Percentiles rank a stretch among this genome's conserved stretches.
phyloP scores from a whole-genome alignment of 805 yeast species.

The Cyberlindnera americana region DNA sequence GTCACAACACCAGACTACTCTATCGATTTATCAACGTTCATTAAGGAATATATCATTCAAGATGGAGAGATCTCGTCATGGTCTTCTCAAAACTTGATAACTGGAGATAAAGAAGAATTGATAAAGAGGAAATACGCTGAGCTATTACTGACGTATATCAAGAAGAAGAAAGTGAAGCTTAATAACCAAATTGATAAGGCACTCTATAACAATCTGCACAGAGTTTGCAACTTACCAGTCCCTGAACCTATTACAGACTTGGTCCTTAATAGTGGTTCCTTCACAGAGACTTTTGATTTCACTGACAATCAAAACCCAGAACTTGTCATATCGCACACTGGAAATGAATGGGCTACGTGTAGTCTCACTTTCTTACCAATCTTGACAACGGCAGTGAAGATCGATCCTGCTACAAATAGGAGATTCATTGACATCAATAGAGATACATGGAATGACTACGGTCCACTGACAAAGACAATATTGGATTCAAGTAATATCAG shows the following conservation, averaged over 20 bases:
- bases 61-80: conserved; percentile 7
- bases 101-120: conserved; percentile 15
- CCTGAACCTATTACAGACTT: neutral
- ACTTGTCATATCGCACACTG: conserved; percentile 13
- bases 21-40: conserved; percentile 12
- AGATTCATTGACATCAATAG: conserved; percentile 22
- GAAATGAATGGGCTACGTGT: conserved; percentile 26
- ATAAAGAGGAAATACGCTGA: conserved; percentile 19
- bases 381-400: conserved; percentile 15
- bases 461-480: conserved; percentile 19
- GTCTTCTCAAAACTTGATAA: conserved; percentile 17
- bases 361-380: conserved; percentile 23
- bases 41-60: conserved; percentile 6
- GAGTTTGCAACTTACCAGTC: conserved; percentile 1
- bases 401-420: conserved; percentile 22
- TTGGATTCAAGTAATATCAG: conserved; percentile 13
- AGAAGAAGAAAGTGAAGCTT: conserved; percentile 4
- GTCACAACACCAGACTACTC: neutral
- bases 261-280: conserved; percentile 12
- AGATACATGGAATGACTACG: conserved; percentile 21
- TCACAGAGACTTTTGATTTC: conserved; percentile 22
- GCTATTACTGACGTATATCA: conserved; percentile 15
- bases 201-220: conserved; percentile 10
- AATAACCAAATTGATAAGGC: conserved; percentile 17
- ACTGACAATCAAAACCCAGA: conserved; percentile 9